Conservation (phyloP, 805 yeast species). For the Torulaspora delbrueckii region DNA sequence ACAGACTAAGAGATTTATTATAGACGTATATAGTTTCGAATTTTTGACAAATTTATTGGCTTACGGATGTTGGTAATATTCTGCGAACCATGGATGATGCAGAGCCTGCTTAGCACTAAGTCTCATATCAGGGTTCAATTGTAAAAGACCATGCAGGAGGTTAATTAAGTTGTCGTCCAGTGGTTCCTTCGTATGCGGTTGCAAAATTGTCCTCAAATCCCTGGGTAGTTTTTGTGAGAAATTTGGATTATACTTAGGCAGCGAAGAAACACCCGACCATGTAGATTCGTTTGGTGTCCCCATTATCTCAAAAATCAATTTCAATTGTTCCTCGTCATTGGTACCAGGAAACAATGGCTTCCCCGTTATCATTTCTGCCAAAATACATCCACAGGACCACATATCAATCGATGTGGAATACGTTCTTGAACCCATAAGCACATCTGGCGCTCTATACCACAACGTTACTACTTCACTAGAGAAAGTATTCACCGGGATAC, state of each 20-base stretch:
- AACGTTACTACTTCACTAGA: constrained; percentile 97
- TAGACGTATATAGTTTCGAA: not conserved
- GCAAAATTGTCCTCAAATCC: constrained; percentile 43
- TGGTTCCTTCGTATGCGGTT: constrained; percentile 25
- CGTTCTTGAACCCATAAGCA: constrained; percentile 90
- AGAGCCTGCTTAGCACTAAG: constrained; percentile 50
- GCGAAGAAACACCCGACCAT: constrained; percentile 90
- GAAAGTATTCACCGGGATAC: constrained; percentile 93
- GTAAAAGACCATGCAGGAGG: constrained; percentile 38
- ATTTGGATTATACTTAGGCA: constrained; percentile 90
- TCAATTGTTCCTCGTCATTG: constrained; percentile 95
- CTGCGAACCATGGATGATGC: constrained; percentile 41
- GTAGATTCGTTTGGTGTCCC: constrained; percentile 91
- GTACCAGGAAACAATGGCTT: constrained; percentile 96
- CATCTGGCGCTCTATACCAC: constrained; percentile 98
- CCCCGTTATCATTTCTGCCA: constrained; percentile 96
- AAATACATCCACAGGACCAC: constrained; percentile 98
- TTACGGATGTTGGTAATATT: constrained; percentile 27
- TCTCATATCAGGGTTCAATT: constrained; percentile 50
- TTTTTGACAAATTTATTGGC: not conserved
- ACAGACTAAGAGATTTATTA: not conserved
- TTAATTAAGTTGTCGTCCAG: constrained; percentile 31
- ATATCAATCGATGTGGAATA: constrained; percentile 97
- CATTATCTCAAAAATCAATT: constrained; percentile 82
- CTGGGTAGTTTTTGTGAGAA: constrained; percentile 87